These are phyloP conservation scores for Aureobasidium sp. DNA, from an alignment of 2,329 filamentous ascomycete species.

Conservation along the genomic window DNA sequence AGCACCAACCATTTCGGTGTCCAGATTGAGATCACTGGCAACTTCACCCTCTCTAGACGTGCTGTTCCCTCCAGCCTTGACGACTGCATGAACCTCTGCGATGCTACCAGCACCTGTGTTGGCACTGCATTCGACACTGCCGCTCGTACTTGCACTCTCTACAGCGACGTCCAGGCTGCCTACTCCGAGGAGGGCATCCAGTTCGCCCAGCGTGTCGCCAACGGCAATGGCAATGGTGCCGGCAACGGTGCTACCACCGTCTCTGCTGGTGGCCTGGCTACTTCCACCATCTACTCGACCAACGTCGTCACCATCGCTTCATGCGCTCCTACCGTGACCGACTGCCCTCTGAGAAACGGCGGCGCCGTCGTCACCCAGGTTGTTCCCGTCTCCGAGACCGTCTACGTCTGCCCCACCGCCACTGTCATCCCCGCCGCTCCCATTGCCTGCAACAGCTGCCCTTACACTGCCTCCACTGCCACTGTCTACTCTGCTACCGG, in stretches of 20 bases:
- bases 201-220: constrained; percentile 7
- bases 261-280: neutral
- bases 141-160: constrained; percentile 22
- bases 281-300: constrained; percentile 14
- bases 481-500: constrained; percentile 8
- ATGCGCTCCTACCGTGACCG: constrained; percentile 14
- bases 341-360: constrained; percentile 6
- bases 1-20: constrained; percentile 9
- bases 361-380: neutral
- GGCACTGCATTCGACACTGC: constrained; percentile 36
- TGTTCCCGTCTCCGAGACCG: neutral
- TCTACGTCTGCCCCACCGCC: constrained; percentile 7
- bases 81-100: constrained; percentile 10
- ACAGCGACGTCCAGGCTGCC: constrained; percentile 4
- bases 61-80: constrained; percentile 5
- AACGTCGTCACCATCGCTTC: constrained; percentile 12
- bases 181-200: neutral
- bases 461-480: constrained; percentile 3
- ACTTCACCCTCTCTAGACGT: neutral
- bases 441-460: constrained; percentile 9
- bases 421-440: neutral
- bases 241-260: neutral
- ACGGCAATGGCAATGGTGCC: neutral
- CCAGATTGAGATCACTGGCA: neutral
- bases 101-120: constrained; percentile 26